These are phyloP conservation scores for Psilocybe azurescens DNA, from an alignment of 768 basidiomycete species.

Conservation along the genomic window DNA sequence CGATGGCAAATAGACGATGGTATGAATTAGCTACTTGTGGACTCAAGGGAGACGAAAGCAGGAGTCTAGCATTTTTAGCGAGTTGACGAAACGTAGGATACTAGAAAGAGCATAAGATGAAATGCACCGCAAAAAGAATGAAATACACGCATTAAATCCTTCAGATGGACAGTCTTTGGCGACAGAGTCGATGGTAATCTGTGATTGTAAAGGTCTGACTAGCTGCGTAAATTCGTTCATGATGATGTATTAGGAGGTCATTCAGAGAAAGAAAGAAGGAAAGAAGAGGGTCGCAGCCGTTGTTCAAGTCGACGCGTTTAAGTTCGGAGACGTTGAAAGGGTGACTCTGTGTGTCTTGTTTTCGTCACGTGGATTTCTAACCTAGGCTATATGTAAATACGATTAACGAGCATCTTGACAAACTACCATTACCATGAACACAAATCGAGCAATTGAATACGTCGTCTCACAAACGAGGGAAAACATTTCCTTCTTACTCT, in stretches of 20 bases:
- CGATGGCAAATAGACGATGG: conserved; percentile 55
- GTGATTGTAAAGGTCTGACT: conserved; percentile 38
- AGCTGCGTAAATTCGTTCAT: conserved; percentile 46
- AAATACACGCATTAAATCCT: conserved; percentile 48
- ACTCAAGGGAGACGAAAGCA: conserved; percentile 60
- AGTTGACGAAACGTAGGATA: conserved; percentile 54
- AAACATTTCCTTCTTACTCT: conserved; percentile 59
- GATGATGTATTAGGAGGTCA: conserved; percentile 3
- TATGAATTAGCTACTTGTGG: conserved; percentile 47
- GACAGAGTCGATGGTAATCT: conserved; percentile 41
- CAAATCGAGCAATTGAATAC: conserved; percentile 43
- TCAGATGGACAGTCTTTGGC: conserved; percentile 44
- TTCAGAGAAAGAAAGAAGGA: conserved; percentile 10
- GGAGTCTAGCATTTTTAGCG: conserved; percentile 69
- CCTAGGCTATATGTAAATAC: background rate
- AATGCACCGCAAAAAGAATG: conserved; percentile 7
- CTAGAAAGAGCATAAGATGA: conserved; percentile 34
- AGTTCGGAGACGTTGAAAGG: conserved; percentile 9
- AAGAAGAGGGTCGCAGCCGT: background rate
- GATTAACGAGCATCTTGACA: conserved; percentile 3
- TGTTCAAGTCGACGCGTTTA: background rate
- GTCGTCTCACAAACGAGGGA: conserved; percentile 59
- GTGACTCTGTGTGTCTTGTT: conserved; percentile 5
- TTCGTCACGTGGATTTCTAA: conserved; percentile 11
- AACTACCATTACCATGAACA: conserved; percentile 18